Base-by-base conservation (phyloP, 1,139 yeast genomes). In the Yamadazyma jaroonii region DNA sequence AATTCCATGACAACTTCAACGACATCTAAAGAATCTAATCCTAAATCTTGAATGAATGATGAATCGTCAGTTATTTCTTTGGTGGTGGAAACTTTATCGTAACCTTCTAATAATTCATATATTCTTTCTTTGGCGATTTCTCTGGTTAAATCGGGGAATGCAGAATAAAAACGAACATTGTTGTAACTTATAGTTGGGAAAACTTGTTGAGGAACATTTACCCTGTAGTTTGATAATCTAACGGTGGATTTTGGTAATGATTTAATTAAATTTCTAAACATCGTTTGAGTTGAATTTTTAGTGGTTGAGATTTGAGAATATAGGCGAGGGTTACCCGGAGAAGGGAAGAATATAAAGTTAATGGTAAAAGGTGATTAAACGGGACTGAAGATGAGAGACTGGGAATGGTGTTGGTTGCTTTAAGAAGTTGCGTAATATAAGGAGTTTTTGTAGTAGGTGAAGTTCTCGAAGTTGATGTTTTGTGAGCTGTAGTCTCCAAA, bases 1-100 rank as follows among this genome's bases (percentile, higher is more conserved):
- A 88, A 78, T 53, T 87, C 95, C 88, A 88, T 87, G 30, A 88
- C 77, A 30, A 87, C 90, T 61, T 88, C 96, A 33, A 86, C 96
- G 26, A 85, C 83, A 56, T 88, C 96, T 56, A 88, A 77, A 24
- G 92, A 83, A 65, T 88, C 96, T 52, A 87, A 74, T 2, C 95
- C 95, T 49, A 88, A 74, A 57, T 88, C 96, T 48, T 77, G 80
- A 32, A 79, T 66, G 59, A 83, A 85, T 27, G 81, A 71, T 7
- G 94, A 76, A 12, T 67, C 64, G 40, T 79, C 77, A 15, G 76
- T 66, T 50, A 87, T 77, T 35, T 60, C 68, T 56, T 77, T 68
- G 33, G 64, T 52, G 32, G 58, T 50, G 45, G 64, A 67, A 24
- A 84, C 78, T 64, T 86, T 87, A 59, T 83, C 90, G 61, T 81